These are phyloP conservation scores for Leccinum angustisporum DNA, from an alignment of 1,284 basidiomycete species.

Conservation along the genomic window DNA sequence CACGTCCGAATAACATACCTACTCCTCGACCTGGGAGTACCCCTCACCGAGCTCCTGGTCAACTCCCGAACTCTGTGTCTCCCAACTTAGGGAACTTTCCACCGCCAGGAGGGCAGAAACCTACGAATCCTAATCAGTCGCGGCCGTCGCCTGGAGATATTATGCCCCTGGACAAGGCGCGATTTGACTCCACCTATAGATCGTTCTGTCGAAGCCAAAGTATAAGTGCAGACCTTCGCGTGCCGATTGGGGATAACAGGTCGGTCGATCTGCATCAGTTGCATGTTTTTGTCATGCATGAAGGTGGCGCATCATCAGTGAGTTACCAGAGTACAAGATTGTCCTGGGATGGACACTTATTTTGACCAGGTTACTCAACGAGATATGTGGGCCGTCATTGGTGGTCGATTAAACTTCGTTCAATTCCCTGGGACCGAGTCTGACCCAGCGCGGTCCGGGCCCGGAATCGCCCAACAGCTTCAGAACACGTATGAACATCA, in stretches of 20 bases:
- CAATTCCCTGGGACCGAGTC: conserved; percentile 55
- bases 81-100: conserved; percentile 29
- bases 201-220: conserved; percentile 45
- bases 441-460: conserved; percentile 58
- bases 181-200: conserved; percentile 51
- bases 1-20: conserved; percentile 31
- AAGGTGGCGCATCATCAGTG: conserved; percentile 53
- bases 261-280: conserved; percentile 56
- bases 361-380: conserved; percentile 49
- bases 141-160: conserved; percentile 17
- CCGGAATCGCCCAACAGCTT: conserved; percentile 57
- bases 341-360: conserved; percentile 5
- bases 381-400: conserved; percentile 65
- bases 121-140: conserved; percentile 23
- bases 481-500: conserved; percentile 60
- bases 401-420: conserved; percentile 60
- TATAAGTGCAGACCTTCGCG: conserved; percentile 38
- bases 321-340: conserved; percentile 19
- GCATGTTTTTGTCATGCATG: conserved; percentile 55
- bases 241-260: conserved; percentile 49
- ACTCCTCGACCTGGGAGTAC: conserved; percentile 30
- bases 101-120: conserved; percentile 23
- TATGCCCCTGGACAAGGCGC: conserved; percentile 46
- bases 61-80: conserved; percentile 25
- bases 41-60: conserved; percentile 32